Conservation (phyloP, 192 early-diverging fungal species). For the Linnemannia zychae region DNA sequence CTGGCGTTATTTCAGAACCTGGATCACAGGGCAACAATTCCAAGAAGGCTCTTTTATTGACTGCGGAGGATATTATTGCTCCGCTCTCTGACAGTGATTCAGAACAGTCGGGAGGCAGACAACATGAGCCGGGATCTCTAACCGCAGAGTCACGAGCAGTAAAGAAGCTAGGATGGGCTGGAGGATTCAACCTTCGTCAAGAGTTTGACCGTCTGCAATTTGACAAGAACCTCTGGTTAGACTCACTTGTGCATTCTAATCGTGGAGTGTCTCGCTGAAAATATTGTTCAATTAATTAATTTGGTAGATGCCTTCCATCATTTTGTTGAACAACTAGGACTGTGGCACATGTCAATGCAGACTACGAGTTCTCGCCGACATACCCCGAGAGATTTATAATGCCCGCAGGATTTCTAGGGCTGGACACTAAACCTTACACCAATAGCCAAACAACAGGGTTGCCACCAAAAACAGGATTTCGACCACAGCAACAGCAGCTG, state of each 20-base stretch:
- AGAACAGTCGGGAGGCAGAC: neutral
- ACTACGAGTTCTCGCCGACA: slow-evolving; percentile 56
- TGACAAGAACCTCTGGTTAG: slow-evolving; percentile 42
- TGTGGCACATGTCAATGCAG: slow-evolving; percentile 42
- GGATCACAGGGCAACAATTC: neutral
- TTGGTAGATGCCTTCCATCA: neutral
- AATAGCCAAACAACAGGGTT: slow-evolving; percentile 7
- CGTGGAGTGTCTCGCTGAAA: neutral
- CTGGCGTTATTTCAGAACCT: neutral
- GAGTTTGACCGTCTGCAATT: slow-evolving; percentile 54
- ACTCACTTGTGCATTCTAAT: neutral
- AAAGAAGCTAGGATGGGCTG: slow-evolving; percentile 48
- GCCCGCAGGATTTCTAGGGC: slow-evolving; percentile 34
- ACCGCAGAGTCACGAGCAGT: neutral
- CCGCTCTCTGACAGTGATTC: neutral
- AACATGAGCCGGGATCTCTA: neutral
- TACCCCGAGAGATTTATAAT: slow-evolving; percentile 58
- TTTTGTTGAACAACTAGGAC: slow-evolving; percentile 30
- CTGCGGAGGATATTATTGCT: slow-evolving; percentile 38
- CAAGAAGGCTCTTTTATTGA: slow-evolving; percentile 12
- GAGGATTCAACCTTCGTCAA: slow-evolving; percentile 46
- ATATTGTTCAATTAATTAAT: neutral
- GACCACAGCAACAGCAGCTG: neutral
- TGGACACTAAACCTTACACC: neutral
- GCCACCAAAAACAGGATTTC: neutral